Base-by-base conservation (phyloP, 2,329 filamentous ascomycete genomes). In the Dissoconium aciculare region DNA sequence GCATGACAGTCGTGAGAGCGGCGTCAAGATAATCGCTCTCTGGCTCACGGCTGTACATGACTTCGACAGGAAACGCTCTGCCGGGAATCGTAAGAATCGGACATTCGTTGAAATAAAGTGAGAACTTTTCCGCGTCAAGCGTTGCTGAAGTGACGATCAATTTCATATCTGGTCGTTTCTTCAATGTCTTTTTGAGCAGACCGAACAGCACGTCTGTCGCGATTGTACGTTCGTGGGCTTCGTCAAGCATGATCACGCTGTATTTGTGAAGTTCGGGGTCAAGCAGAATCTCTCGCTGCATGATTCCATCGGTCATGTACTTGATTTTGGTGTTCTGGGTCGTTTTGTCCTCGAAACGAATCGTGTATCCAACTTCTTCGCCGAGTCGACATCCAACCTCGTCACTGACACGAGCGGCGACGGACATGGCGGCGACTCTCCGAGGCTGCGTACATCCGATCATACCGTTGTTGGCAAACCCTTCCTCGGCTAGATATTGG, bases 221-320 rank as follows among this genome's bases (percentile, higher is more conserved):
- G 45, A 98, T 92, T 0, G 89, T 98, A 36, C 89, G 75, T 54
- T 98, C 89, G 71, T 98, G 89, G 3, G 89, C 89, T 53, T 98
- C 89, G 53, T 98, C 89, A 45, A 98, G 68, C 77, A 98, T 98
- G 49, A 98, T 94, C 37, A 89, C 83, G 1, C 84, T 92, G 52
- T 98, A 98, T 42, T 80, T 74, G 49, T 70, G 79, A 42, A 98
- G 61, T 46, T 93, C 79, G 1, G 85, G 80, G 52, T 98, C 89
- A 43, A 94, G 69, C 30, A 98, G 67, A 52, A 94, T 84, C 59
- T 98, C 89, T 62, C 89, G 72, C 59, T 94, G 76, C 53, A 98
- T 70, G 81, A 95, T 95, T 56, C 89, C 89, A 49, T 98, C 89
- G 11, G 89, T 98, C 87, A 98, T 94, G 61, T 98, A 98, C 62